Conservation (phyloP, 2,329 filamentous ascomycete genomes). For the Ophiostoma triangulosporum region DNA sequence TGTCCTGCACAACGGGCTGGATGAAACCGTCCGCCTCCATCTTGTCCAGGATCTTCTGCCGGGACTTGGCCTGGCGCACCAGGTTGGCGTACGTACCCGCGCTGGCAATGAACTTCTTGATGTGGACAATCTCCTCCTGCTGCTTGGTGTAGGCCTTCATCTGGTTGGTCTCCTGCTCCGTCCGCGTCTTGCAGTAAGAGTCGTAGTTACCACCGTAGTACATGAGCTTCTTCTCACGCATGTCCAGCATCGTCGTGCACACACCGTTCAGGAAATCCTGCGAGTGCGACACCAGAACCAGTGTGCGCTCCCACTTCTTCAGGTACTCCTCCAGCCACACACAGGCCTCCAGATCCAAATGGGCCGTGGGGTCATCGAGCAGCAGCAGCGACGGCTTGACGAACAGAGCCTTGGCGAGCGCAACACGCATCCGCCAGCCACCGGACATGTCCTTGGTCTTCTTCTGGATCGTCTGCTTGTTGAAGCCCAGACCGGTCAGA, state of each 20-base stretch:
- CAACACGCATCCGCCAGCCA: constrained; percentile 99
- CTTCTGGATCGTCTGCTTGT: constrained; percentile 95
- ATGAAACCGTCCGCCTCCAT: constrained; percentile 99
- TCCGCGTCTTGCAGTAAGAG: constrained; percentile 86
- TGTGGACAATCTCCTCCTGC: constrained; percentile 97
- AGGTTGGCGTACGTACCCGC: constrained; percentile 99
- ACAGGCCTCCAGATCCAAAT: constrained; percentile 98
- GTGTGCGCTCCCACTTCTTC: constrained; percentile 98
- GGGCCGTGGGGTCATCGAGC: constrained; percentile 94
- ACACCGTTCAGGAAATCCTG: constrained; percentile 99
- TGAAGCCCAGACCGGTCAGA: constrained; percentile 96
- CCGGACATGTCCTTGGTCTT: constrained; percentile 99
- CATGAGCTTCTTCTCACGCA: constrained; percentile 74
- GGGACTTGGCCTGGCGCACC: constrained; percentile 95
- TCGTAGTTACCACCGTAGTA: constrained; percentile 99
- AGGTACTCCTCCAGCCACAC: constrained; percentile 99
- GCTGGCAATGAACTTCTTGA: constrained; percentile 99
- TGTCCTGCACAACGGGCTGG: constrained; percentile 72
- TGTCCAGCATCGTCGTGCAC: constrained; percentile 96
- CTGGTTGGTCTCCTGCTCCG: constrained; percentile 94
- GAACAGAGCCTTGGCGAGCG: constrained; percentile 92
- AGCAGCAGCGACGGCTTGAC: constrained; percentile 92
- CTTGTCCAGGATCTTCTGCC: constrained; percentile 99
- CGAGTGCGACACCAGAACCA: constrained; percentile 92
- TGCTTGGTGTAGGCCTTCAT: constrained; percentile 99